Evolutionary conservation across 2,329 filamentous ascomycete genomes (phyloP).

Genomic region (Pseudogymnoascus sp.): DNA sequence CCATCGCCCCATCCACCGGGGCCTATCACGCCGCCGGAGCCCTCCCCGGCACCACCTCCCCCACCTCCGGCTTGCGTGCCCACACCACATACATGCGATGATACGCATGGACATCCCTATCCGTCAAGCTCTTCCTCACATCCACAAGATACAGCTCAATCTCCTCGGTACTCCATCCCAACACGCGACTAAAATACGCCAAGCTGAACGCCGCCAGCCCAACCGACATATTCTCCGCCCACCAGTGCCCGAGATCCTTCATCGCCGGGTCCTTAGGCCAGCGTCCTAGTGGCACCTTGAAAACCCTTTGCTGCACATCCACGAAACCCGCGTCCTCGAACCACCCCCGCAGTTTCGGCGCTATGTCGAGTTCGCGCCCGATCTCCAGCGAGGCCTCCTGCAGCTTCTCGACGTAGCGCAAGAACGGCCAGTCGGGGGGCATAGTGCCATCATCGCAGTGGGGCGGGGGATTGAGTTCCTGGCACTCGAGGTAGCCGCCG

Average conservation of each 20-base stretch:
- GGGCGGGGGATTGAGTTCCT: conserved; percentile 16
- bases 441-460: conserved; percentile 41
- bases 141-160: conserved; percentile 24
- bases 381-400: conserved; percentile 19
- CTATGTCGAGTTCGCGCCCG: conserved; percentile 29
- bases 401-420: conserved; percentile 35
- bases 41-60: neutral
- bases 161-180: conserved; percentile 25
- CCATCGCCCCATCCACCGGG: neutral
- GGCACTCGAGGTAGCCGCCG: conserved; percentile 20
- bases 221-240: conserved; percentile 22
- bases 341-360: conserved; percentile 14
- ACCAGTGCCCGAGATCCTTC: conserved; percentile 18
- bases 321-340: conserved; percentile 25
- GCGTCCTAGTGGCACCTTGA: conserved; percentile 43
- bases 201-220: conserved; percentile 23
- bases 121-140: conserved; percentile 19
- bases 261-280: conserved; percentile 39
- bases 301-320: conserved; percentile 23
- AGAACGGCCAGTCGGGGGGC: conserved; percentile 30
- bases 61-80: conserved; percentile 19
- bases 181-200: conserved; percentile 21
- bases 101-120: conserved; percentile 24
- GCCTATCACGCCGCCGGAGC: neutral
- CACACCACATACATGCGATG: conserved; percentile 25